Conservation (phyloP, 2,329 filamentous ascomycete species). For the Colletotrichum abscissum region DNA sequence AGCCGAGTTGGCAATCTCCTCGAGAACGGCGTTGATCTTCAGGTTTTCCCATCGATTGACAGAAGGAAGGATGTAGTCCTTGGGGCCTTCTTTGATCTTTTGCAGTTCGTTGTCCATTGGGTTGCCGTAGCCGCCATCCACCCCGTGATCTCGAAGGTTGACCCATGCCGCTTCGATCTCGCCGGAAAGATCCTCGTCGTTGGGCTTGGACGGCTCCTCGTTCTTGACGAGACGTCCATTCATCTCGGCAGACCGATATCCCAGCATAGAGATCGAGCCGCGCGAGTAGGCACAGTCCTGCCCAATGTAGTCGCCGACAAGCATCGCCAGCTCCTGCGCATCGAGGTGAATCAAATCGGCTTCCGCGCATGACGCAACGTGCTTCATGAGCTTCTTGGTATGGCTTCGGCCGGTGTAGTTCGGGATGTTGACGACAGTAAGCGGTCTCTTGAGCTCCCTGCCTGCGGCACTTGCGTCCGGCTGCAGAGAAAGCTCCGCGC, state of each 20-base stretch:
- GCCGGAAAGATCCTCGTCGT: constrained; percentile 43
- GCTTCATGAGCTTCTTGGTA: constrained; percentile 62
- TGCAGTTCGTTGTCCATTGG: constrained; percentile 57
- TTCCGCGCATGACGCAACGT: constrained; percentile 68
- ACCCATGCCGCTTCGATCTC: constrained; percentile 42
- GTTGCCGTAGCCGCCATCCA: constrained; percentile 39
- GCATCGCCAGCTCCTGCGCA: constrained; percentile 75
- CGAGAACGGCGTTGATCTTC: constrained; percentile 68
- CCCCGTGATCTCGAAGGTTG: constrained; percentile 38
- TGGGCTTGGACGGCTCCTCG: constrained; percentile 53
- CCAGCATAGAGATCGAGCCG: constrained; percentile 64
- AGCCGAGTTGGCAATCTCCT: constrained; percentile 55
- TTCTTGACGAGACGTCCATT: constrained; percentile 64
- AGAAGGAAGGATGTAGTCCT: constrained; percentile 43
- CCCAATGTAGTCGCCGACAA: constrained; percentile 77
- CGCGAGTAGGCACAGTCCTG: constrained; percentile 63
- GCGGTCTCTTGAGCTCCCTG: constrained; percentile 44
- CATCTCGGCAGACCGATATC: constrained; percentile 66
- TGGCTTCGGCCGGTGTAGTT: constrained; percentile 44
- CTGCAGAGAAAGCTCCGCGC: constrained; percentile 43
- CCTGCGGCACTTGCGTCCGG: constrained; percentile 36
- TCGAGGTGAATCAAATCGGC: constrained; percentile 77
- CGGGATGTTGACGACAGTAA: constrained; percentile 48
- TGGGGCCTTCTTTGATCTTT: constrained; percentile 51
- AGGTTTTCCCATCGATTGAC: constrained; percentile 70